Percentiles rank a stretch among this genome's conserved stretches.
These are phyloP conservation scores for Goffeauzyma gilvescens DNA, from an alignment of 768 basidiomycete genomes.

Conservation along the genomic window DNA sequence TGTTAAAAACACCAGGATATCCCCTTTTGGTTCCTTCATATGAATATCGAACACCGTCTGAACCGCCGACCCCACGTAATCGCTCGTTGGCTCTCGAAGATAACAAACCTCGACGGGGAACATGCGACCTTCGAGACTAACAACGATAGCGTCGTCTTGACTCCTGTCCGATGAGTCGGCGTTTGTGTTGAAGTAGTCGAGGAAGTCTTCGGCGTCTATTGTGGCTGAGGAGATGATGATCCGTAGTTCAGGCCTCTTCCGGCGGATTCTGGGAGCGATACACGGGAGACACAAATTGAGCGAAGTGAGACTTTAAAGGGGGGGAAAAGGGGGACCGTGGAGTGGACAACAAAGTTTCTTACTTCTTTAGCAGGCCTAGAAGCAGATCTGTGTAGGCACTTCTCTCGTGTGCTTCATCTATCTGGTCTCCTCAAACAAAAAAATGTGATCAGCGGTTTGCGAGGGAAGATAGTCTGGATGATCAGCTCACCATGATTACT, in stretches of 20 bases:
- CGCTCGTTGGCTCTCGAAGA: slow-evolving; percentile 49
- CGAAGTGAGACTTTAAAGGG: neutral
- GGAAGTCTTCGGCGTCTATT: slow-evolving; percentile 72
- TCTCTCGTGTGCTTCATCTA: slow-evolving; percentile 94
- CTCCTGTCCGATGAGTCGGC: slow-evolving; percentile 33
- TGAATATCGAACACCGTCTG: slow-evolving; percentile 88
- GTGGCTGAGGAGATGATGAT: slow-evolving; percentile 92
- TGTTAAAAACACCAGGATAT: slow-evolving; percentile 83
- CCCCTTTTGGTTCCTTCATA: slow-evolving; percentile 65
- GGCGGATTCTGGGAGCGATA: slow-evolving; percentile 48
- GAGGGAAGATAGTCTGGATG: neutral
- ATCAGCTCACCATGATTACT: slow-evolving; percentile 63
- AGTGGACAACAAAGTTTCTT: slow-evolving; percentile 5
- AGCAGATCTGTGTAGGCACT: slow-evolving; percentile 89
- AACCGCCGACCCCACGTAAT: slow-evolving; percentile 75
- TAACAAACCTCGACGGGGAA: slow-evolving; percentile 88
- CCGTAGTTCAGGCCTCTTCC: slow-evolving; percentile 72
- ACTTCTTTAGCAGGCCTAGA: slow-evolving; percentile 87
- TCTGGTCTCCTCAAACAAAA: slow-evolving; percentile 36
- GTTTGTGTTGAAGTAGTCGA: slow-evolving; percentile 65
- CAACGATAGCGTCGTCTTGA: slow-evolving; percentile 50
- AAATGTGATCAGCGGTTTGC: neutral
- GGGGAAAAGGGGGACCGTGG: slow-evolving; percentile 1
- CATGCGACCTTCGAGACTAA: slow-evolving; percentile 82
- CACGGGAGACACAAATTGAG: slow-evolving; percentile 5